Base-by-base conservation (phyloP, 2,329 filamentous ascomycete species). In the Geosmithia morbida region DNA sequence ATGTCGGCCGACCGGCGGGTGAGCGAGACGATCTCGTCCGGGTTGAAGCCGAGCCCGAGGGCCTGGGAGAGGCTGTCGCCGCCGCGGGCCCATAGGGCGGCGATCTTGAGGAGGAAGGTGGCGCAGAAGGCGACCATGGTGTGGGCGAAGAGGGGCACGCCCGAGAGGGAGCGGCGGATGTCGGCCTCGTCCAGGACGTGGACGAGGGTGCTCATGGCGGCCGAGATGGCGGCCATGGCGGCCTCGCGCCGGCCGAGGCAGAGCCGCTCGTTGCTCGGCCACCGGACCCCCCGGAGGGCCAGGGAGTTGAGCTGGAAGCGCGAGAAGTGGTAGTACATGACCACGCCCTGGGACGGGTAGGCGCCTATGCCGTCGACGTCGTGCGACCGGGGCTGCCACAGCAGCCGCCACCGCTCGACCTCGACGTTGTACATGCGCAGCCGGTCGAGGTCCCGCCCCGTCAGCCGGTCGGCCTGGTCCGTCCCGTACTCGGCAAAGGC, bases 41-140 rank as follows among this genome's bases (percentile, higher is more conserved):
- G 49, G 43, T 54, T 52, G 41, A 54, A 51, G 20, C 50, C 46
- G 2, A 54, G 45, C 8, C 52, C 51, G 7, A 62, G 50, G 3
- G 56, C 49, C 29, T 48, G 48, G 26, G 48, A 50, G 10, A 50
- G 39, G 14, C 17, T 43, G 20, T 50, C 48, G 13, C 48, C 47
- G n/a, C 46, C 49, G 2, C 46, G 30, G 2, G 43, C 46, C 61
- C 60, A 63, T 44, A 57, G 61, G 37, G 57, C 58, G 2, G 57
- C 53, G 2, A 62, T 58, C 45, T 65, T 65, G 49, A 65, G 57
- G 2, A 65, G 55, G 47, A 66, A 66, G 2, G 64, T 61, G 2
- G 56, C 55, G 0, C 60, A 57, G 46, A 60, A 64, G 3, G 61
- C 55, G 26, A 65, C 61, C 62, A 65, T 64, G 30, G 59, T 64